phyloP scores from a whole-genome alignment of 2,329 filamentous ascomycete species.

The Diaporthe ampelina region DNA sequence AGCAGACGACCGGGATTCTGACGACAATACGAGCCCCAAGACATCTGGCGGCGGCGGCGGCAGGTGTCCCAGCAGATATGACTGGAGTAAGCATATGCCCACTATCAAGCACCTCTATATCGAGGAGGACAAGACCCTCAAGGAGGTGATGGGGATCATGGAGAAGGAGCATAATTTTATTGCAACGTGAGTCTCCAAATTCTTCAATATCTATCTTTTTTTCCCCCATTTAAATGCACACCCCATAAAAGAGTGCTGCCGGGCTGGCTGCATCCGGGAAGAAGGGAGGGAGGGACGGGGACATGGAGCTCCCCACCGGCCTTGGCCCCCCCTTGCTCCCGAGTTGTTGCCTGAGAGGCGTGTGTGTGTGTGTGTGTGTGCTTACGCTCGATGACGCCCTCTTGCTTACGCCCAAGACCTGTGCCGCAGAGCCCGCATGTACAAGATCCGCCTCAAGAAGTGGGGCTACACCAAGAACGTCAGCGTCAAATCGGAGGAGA shows the following conservation, averaged over 20 bases:
- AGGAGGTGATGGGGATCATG: constrained; percentile 44
- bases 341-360: not conserved
- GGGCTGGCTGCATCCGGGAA: not conserved
- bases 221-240: not conserved
- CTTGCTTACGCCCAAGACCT: not conserved
- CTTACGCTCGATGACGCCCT: constrained; percentile 31
- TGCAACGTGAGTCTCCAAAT: constrained; percentile 42
- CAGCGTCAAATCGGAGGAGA: constrained; percentile 41
- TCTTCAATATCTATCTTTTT: not conserved
- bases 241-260: not conserved
- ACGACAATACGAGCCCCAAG: not conserved
- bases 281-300: too few relatives aligned
- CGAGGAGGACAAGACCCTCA: constrained; percentile 43
- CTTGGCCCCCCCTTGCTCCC: not conserved
- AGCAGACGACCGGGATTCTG: not conserved
- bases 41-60: constrained; percentile 24
- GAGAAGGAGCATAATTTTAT: constrained; percentile 42
- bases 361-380: too few relatives aligned
- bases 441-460: constrained; percentile 42
- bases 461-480: constrained; percentile 43
- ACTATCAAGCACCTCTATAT: constrained; percentile 43
- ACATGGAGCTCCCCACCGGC: not conserved
- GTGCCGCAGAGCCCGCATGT: constrained; percentile 39
- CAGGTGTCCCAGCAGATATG: constrained; percentile 41
- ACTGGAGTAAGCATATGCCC: constrained; percentile 43